Evolutionary conservation across 345 rosid genomes (phyloP), one percentile per base, ranked within the genome.

Genomic region (Murraya paniculata): DNA sequence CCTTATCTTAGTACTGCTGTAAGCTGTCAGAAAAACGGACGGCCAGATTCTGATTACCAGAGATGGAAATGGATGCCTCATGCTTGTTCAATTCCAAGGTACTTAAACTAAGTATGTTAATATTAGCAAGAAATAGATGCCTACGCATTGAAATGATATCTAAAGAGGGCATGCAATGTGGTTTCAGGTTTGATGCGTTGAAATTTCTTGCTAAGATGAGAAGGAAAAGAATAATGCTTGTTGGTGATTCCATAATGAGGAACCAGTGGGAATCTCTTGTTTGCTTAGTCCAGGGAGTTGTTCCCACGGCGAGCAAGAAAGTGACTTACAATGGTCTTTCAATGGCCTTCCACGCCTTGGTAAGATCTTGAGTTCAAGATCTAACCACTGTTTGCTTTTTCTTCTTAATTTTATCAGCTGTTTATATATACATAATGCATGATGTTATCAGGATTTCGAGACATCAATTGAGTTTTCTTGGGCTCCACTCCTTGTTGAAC

Each of bases 231-330:
- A 86, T 92, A 79, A 88, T 96, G 95, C 80, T 96, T 64, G 95
- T 96, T 25, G 99, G 99, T 66, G 99, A 96, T 86, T 90, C 99
- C 8, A 93, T 96, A 0, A 94, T 91, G 97, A 92, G 99, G 85
- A 96, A 96, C 87, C 99, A 96, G 31, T 96, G 98, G 99, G 98
- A 93, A 68, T 94, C 95, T 83, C 94, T 96, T 41, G 97, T 91
- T 72, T 96, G 99, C 75, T 87, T 96, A 68, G 94, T 91, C 59
- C 97, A 96, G 81, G 94, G 96, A 68, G 97, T 93, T 50, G 76
- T 95, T 74, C 97, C 98, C 38, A 88, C 84, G 16, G 90, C 85
- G 24, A 91, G 84, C 68, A 93, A 93, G 86, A 90, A 77, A 68
- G 87, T 95, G 27, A 73, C 87, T 31, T 93, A 93, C 73, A 88